A percentile compares a stretch with the other conserved stretches of the same genome.
These are phyloP conservation scores for Elaeis oleifera DNA, from an alignment of 202 grass and related monocot genomes.

Conservation along the genomic window DNA sequence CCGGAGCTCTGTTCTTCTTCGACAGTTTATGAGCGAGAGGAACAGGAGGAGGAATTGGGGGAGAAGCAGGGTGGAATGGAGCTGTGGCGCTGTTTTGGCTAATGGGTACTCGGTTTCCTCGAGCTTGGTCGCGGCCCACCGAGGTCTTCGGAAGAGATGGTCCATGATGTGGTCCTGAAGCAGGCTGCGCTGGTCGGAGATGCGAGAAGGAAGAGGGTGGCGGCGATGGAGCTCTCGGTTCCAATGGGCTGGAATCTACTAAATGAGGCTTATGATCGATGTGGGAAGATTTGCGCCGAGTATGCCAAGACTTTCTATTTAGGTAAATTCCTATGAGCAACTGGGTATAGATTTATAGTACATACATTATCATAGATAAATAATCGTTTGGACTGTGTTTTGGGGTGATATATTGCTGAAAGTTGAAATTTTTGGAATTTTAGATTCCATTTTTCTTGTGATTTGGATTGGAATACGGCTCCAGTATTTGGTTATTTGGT, in stretches of 20 bases:
- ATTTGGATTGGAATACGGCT: too few species aligned
- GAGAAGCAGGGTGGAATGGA: neutral
- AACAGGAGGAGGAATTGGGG: slow-evolving; percentile 4
- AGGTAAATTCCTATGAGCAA: slow-evolving; percentile 26
- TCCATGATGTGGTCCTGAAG: slow-evolving; percentile 72
- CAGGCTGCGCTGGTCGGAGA: slow-evolving; percentile 61
- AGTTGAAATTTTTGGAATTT: too few species aligned
- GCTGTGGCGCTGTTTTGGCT: neutral
- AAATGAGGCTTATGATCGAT: slow-evolving; percentile 61
- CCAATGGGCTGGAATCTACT: slow-evolving; percentile 44
- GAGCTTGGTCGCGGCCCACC: slow-evolving; percentile 38
- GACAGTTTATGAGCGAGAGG: neutral
- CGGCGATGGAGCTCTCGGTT: slow-evolving; percentile 1
- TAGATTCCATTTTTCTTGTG: too few species aligned
- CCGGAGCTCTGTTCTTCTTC: slow-evolving; percentile 1
- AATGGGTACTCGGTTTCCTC: slow-evolving; percentile 15
- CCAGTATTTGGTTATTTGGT: too few species aligned
- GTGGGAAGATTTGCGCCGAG: slow-evolving; percentile 92
- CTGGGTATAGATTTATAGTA: too few species aligned
- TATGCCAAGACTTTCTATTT: slow-evolving; percentile 99
- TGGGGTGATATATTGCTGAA: too few species aligned
- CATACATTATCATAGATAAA: too few species aligned
- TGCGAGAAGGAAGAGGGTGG: neutral
- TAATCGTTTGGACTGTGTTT: too few species aligned
- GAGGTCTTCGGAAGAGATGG: slow-evolving; percentile 49